Conservation (phyloP, 2,329 filamentous ascomycete genomes). For the Hypoxylon sp. region DNA sequence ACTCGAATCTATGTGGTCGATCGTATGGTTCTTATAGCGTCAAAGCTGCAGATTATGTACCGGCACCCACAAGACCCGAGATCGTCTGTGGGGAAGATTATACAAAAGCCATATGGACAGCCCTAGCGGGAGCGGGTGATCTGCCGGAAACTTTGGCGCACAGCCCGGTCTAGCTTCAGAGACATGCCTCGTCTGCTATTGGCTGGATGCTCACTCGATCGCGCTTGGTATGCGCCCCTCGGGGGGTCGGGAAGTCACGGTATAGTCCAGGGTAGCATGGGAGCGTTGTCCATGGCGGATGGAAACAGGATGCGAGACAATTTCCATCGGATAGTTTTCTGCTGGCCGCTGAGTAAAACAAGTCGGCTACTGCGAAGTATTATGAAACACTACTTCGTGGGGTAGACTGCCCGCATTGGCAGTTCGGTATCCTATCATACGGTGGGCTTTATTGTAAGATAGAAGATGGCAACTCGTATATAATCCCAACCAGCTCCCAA, state of each 20-base stretch:
- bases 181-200: slow-evolving; percentile 10
- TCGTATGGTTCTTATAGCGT: not conserved
- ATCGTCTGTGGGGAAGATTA: slow-evolving; percentile 11
- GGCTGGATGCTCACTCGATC: not conserved
- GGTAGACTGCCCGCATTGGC: not conserved
- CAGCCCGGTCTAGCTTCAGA: slow-evolving; percentile 1
- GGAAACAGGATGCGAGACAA: not conserved
- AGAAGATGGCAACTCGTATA: slow-evolving; percentile 2
- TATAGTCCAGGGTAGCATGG: not conserved
- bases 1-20: not conserved
- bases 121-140: slow-evolving; percentile 11
- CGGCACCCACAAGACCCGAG: slow-evolving; percentile 9
- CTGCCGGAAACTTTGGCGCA: slow-evolving; percentile 14
- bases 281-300: not conserved
- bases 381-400: slow-evolving; percentile 1
- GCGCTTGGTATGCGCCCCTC: not conserved
- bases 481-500: slow-evolving; percentile 5
- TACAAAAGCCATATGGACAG: not conserved
- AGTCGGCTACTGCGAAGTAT: not conserved
- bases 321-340: not conserved
- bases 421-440: not conserved
- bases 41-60: slow-evolving; percentile 12
- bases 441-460: not conserved
- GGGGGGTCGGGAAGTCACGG: slow-evolving; percentile 16
- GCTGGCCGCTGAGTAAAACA: not conserved